Conservation (phyloP, 2,329 filamentous ascomycete genomes). For the Alternaria incomplexa region DNA sequence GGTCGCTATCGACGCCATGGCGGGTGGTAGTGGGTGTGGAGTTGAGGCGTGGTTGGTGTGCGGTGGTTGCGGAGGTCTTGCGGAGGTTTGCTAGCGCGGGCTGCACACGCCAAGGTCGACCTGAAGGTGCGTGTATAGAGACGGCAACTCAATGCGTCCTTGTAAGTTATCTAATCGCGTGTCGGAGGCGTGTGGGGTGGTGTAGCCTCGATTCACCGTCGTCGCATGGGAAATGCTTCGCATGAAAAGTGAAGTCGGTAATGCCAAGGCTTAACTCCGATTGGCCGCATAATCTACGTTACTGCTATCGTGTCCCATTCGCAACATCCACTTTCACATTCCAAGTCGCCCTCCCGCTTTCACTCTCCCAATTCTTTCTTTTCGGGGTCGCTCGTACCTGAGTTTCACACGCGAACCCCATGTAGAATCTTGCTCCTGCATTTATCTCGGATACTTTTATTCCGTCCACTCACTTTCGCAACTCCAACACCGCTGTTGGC, state of each 20-base stretch:
- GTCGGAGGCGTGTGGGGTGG: background rate
- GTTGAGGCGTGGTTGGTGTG: constrained; percentile 8
- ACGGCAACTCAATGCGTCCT: constrained; percentile 31
- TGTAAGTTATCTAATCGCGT: background rate
- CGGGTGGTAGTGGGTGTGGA: constrained; percentile 7
- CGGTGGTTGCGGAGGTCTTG: constrained; percentile 15
- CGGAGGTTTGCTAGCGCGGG: constrained; percentile 6
- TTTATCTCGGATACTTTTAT: constrained; percentile 15
- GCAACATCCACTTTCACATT: constrained; percentile 16
- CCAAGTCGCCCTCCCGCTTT: constrained; percentile 2
- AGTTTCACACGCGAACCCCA: constrained; percentile 9
- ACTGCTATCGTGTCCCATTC: constrained; percentile 35
- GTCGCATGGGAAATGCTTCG: constrained; percentile 6
- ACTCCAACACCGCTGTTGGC: constrained; percentile 16
- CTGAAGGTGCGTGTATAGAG: background rate
- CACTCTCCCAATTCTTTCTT: constrained; percentile 1
- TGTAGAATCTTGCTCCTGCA: constrained; percentile 19
- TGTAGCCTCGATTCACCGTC: constrained; percentile 16
- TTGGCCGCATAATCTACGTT: constrained; percentile 30
- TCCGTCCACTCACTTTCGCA: constrained; percentile 28
- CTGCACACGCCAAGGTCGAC: background rate
- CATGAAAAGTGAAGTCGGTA: constrained; percentile 29
- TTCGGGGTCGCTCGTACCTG: constrained; percentile 5
- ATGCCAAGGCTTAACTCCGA: constrained; percentile 37
- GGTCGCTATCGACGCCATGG: constrained; percentile 31